Conservation (phyloP, 345 rosid genomes). For the Microcos paniculata region DNA sequence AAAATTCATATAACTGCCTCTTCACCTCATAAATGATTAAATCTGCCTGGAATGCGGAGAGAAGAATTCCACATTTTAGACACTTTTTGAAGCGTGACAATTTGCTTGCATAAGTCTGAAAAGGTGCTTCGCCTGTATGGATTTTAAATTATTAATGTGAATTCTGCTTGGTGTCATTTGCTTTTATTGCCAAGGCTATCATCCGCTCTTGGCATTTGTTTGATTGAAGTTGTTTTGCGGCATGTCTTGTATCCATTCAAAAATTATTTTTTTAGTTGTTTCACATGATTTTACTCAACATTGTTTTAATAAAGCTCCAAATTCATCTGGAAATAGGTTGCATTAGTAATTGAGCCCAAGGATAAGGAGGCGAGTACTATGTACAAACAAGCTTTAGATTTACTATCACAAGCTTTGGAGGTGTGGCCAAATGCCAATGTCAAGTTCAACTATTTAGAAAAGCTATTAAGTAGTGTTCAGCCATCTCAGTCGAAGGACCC, state of each 20-base stretch:
- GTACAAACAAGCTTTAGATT: slow-evolving; percentile 92
- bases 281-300: not conserved
- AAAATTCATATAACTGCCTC: not conserved
- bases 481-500: slow-evolving; percentile 98
- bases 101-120: not conserved
- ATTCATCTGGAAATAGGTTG: slow-evolving; percentile 61
- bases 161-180: not conserved
- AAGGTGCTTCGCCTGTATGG: not conserved
- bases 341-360: slow-evolving; percentile 98
- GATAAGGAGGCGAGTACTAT: slow-evolving; percentile 87
- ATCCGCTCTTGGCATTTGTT: not conserved
- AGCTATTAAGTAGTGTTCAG: slow-evolving; percentile 78
- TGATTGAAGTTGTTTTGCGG: not conserved
- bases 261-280: not conserved
- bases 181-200: not conserved
- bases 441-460: slow-evolving; percentile 93
- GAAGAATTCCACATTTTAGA: not conserved
- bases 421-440: slow-evolving; percentile 99
- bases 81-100: not conserved
- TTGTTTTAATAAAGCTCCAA: not conserved
- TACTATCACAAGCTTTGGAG: slow-evolving; percentile 94
- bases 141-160: not conserved
- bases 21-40: not conserved
- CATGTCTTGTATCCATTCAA: not conserved
- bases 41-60: not conserved